Base-by-base conservation (phyloP, 768 basidiomycete genomes). In the Macrocybe gigantea region DNA sequence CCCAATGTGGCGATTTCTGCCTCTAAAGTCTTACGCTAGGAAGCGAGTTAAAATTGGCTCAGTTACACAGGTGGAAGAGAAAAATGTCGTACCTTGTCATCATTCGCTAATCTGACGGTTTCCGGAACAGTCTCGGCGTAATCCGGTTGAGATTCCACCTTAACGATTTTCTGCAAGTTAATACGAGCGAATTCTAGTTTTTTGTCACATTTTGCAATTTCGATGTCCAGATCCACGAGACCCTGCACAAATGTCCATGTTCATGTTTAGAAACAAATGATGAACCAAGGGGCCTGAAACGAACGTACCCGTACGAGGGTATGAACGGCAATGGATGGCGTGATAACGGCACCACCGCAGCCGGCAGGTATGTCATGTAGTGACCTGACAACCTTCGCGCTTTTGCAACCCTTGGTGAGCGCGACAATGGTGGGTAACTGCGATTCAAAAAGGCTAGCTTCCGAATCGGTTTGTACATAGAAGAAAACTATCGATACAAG, bases 201-300 rank as follows among this genome's bases (percentile, higher is more conserved):
- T 79, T 96, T 97, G 60, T 91, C 82, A 51, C 85, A 83, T 65
- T 94, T 97, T 36, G 78, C 71, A 39, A 96, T 87, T 66, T 98
- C 95, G 2, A 78, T 80, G 40, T 91, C 84, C 5, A 95, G 69
- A 66, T 98, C 87, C 12, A 99, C 84, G 37, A 94, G 81, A 22
- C 94, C 93, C 93, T 96, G 55, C 11, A 22, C 32, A 41, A 43
- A 8, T 40, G 12, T 30, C 40, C 35, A 47, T 33, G 11, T 38
- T 38, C 14, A 4, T 22, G 22, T 38, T 38, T 11, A 11, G 36
- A 33, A 41, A 38, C 33, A 46, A 22, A 9, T 38, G n/a, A 31
- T 38, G 10, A 15, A 30, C 22, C 13, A 1, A 32, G 10, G 0
- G 11, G 22, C 8, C 1, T 13, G 30, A 48, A 38, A 13, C 30